Conservation (phyloP, 139 green algal species). For the Chlamydomonas urium region DNA sequence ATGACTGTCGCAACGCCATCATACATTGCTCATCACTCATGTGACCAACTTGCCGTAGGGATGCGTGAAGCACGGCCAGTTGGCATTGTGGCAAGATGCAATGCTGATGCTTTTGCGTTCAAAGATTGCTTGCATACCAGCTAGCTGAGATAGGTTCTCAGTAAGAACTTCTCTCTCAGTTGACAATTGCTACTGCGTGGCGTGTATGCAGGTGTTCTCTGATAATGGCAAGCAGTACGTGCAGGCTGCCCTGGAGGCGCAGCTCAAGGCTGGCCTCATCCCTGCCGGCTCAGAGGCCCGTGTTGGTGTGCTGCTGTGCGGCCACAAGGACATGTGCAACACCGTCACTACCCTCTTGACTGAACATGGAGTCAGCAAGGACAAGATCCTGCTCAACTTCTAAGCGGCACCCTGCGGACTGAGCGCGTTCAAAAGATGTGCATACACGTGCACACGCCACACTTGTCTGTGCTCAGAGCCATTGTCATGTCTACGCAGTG, state of each 20-base stretch:
- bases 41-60: no score
- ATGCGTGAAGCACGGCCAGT: no score
- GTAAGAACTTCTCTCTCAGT: no score
- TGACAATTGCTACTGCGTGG: background rate
- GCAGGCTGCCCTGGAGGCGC: slow-evolving; percentile 7
- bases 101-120: no score
- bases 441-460: no score
- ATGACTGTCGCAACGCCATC: no score
- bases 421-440: background rate
- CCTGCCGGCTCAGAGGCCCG: background rate
- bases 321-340: slow-evolving; percentile 84
- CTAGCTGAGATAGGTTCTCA: no score
- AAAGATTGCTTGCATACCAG: no score
- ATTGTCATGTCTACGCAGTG: no score
- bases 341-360: slow-evolving; percentile 58
- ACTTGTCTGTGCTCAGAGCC: no score
- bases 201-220: slow-evolving; percentile 40
- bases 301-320: slow-evolving; percentile 73
- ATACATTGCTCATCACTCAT: no score
- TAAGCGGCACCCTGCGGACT: slow-evolving; percentile 1
- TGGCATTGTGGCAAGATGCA: no score
- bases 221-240: slow-evolving; percentile 52
- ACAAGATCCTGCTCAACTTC: slow-evolving; percentile 39
- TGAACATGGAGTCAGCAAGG: slow-evolving; percentile 18
- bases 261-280: slow-evolving; percentile 18